Base-by-base conservation (phyloP, 164 flowering plant genomes). In the Annona squamosa region DNA sequence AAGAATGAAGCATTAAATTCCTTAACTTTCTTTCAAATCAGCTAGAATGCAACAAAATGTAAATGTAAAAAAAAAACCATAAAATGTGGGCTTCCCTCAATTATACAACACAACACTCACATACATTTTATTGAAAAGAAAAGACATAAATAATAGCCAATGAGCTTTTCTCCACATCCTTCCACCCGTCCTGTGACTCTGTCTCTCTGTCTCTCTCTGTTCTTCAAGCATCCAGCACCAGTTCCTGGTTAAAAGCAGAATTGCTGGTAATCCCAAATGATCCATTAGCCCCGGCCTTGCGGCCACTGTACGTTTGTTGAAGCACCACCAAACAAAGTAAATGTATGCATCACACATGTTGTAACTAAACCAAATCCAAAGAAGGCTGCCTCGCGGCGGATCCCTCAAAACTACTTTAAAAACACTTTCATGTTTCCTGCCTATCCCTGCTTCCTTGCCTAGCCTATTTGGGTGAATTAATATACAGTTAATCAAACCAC, bases 211-310 rank as follows among this genome's bases (percentile, higher is more conserved):
- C 41, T 72, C 46, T 37, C n/a, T 43, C 46, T 18, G 13, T 52
- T 52, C 9, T 9, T 52, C 9, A 52, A 52, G 13, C 42, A 48
- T 65, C 72, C 67, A 3, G 63, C 17, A 3, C 71, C 71, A 69
- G n/a, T 63, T 73, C 63, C 67, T 44, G 63, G 71, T 67, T 74
- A 72, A 72, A 80, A 77, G 18, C 66, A 65, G 19, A 63, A 69
- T 71, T 47, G 66, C 65, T 65, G 19, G 72, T 26, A 73, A 72
- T 62, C 71, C 18, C 68, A 65, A n/a, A 74, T 3, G n/a, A 68
- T 45, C 9, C 47, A 43, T 16, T 44, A 12, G 4, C 69, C 19
- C 69, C 63, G 67, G 17, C 4, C 41, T 70, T 42, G 10, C 63
- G 69, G 48, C 73, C 5, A 44, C 44, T 37, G 71, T 4, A n/a